Base-by-base conservation (phyloP, 345 rosid genomes). In the Murraya koenigii region DNA sequence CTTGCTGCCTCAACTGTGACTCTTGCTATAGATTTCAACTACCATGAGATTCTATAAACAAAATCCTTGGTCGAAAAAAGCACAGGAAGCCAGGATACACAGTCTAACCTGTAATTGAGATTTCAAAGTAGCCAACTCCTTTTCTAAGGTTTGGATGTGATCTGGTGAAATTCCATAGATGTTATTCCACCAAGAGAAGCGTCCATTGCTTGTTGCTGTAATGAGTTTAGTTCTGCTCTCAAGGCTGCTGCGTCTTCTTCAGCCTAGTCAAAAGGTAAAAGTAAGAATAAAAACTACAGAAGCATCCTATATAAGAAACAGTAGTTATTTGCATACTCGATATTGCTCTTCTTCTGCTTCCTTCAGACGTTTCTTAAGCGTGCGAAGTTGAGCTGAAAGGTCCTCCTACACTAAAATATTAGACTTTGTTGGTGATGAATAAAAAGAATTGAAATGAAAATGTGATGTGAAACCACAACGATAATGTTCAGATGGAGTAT, bases 201-300 rank as follows among this genome's bases (percentile, higher is more conserved):
- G 76, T 60, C 75, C 84, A 90, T 87, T 39, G 89, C 85, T 85
- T 94, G 97, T 68, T 85, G 97, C 85, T 92, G 99, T 22, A 90
- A 81, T 17, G 85, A 86, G 87, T 94, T 94, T 67, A 96, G 89
- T 81, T 96, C 99, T 26, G 97, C 94, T 89, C 99, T 92, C 83
- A 96, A 85, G 74, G 98, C 84, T 74, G 98, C 97, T 32, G 98
- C 91, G 87, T 96, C 99, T 90, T 94, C 98, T 90, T 96, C 99
- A 8, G 99, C 99, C 99, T 96, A 80, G 78, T 52, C 75, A 68
- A 79, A 80, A 68, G 66, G 38, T 23, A 22, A 36, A 25, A 66
- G n/a, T 75, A 80, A 81, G 70, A 64, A 55, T 4, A 49, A 35
- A 62, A 69, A 66, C 70, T 55, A 17, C 20, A 71, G 68, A 30